Evolutionary conservation across 2,329 filamentous ascomycete species (phyloP), one percentile per base, ranked within the genome.

Genomic region (Aureobasidium zeae): DNA sequence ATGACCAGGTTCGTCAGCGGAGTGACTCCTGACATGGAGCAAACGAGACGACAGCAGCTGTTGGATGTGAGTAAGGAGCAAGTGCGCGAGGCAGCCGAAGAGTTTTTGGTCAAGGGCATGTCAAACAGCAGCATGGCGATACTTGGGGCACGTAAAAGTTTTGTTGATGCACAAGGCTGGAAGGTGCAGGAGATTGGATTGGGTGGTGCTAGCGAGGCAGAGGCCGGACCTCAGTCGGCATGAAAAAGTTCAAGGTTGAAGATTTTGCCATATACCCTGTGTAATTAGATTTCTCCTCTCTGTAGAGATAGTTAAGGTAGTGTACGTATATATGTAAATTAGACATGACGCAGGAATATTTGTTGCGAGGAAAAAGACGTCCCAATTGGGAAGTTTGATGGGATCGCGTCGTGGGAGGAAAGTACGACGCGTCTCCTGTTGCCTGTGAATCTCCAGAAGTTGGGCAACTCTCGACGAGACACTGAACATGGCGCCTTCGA

Each of bases 11-110:
- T 98, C 64, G 68, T 94, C 57, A 83, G 79, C 21, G 87, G 87
- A 10, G 74, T 98, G 25, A 86, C 83, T 1, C 77, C 91, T 48
- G 83, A 86, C 55, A 94, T 96, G 87, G 81, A 83, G 57, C 87
- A 95, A 66, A 74, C 69, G 55, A 79, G 86, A 61, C 74, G 91
- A 53, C 84, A 91, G 63, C 79, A 83, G 57, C 71, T 98, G 46
- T 72, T 98, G 3, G 89, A 95, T 60, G 88, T 95, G 28, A 85
- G 76, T 2, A 79, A 78, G 49, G 76, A 82, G 51, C 81, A 94
- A 54, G 83, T 98, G 8, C 79, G 80, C 49, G 72, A 80, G 30
- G 88, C 80, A 10, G 91, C 91, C 0, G 81, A 94, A 55, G 76
- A 78, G 54, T 94, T 87, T 60, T 69, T 94, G 11, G 80, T 55